A percentile compares a stretch with the other conserved stretches of the same genome.
Conservation (phyloP, 1,284 basidiomycete species). For the Boletus sp. region DNA sequence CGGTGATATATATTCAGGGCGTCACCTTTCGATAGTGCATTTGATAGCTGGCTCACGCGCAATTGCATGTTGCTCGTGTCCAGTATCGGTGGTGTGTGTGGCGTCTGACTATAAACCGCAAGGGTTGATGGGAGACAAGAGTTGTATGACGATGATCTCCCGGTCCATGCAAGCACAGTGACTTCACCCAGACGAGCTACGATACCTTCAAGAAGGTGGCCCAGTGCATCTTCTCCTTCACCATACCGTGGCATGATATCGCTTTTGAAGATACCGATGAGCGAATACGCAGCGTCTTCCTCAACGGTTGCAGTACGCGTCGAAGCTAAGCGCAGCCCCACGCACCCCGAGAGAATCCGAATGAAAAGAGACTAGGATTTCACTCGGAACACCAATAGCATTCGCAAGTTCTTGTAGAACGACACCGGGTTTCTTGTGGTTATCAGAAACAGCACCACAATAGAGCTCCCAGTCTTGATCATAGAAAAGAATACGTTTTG, state of each 20-base stretch:
- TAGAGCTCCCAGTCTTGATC: conserved; percentile 10
- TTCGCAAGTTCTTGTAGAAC: conserved; percentile 6
- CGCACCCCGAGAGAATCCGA: conserved; percentile 2
- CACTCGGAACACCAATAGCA: background rate
- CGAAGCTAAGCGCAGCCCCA: conserved; percentile 7
- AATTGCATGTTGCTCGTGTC: background rate
- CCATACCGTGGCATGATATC: conserved; percentile 7
- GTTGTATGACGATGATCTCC: background rate
- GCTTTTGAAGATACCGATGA: conserved; percentile 6
- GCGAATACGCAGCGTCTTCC: conserved; percentile 6
- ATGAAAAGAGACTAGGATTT: conserved; percentile 2
- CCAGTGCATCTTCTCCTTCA: background rate
- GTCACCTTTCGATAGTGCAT: background rate
- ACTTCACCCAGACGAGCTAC: background rate
- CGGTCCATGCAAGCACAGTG: conserved; percentile 2
- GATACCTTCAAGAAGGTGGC: conserved; percentile 4
- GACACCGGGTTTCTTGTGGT: conserved; percentile 5
- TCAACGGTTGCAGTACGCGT: background rate
- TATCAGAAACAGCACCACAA: background rate
- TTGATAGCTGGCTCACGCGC: background rate
- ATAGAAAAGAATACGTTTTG: conserved; percentile 10
- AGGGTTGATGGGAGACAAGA: conserved; percentile 4
- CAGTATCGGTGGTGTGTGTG: background rate
- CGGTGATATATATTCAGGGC: background rate
- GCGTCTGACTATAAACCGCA: background rate